Conservation (phyloP, 192 early-diverging fungal species). For the Umbelopsis vinacea region DNA sequence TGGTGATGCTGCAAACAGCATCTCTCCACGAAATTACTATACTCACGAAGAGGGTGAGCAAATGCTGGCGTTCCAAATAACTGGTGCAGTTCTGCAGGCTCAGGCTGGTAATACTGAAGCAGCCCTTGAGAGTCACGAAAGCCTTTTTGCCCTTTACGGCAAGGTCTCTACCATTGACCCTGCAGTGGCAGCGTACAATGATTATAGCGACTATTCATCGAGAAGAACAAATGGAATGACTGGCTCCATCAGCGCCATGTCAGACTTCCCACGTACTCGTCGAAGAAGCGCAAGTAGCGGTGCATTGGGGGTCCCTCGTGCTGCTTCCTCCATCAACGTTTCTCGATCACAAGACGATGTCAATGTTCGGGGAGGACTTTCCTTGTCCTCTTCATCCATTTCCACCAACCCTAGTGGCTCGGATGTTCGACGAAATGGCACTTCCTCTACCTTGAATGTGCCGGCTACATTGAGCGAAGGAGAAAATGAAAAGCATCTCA, state of each 20-base stretch:
- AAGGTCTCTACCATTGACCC: constrained; percentile 48
- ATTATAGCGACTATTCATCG: constrained; percentile 37
- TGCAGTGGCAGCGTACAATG: constrained; percentile 22
- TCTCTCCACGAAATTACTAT: constrained; percentile 9
- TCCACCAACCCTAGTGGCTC: neutral
- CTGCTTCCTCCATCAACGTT: neutral
- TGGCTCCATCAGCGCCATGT: constrained; percentile 22
- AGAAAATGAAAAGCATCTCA: constrained; percentile 6
- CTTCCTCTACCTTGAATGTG: constrained; percentile 3
- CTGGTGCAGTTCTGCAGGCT: constrained; percentile 59
- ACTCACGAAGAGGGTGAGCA: constrained; percentile 58
- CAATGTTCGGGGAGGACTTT: neutral
- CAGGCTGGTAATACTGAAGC: constrained; percentile 55
- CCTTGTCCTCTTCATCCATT: constrained; percentile 1
- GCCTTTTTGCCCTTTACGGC: constrained; percentile 67
- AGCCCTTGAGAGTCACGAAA: constrained; percentile 57
- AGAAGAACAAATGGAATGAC: constrained; percentile 23
- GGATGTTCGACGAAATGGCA: neutral
- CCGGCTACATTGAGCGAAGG: neutral
- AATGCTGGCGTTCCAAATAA: constrained; percentile 65
- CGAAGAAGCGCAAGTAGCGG: constrained; percentile 28
- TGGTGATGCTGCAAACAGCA: constrained; percentile 28
- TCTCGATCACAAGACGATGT: constrained; percentile 31
- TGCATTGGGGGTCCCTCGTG: neutral
- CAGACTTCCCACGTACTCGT: neutral